A percentile compares a stretch with the other conserved stretches of the same genome.
These are phyloP conservation scores for Pouteria glomerata DNA, from an alignment of 148 eudicot genomes.

Conservation along the genomic window DNA sequence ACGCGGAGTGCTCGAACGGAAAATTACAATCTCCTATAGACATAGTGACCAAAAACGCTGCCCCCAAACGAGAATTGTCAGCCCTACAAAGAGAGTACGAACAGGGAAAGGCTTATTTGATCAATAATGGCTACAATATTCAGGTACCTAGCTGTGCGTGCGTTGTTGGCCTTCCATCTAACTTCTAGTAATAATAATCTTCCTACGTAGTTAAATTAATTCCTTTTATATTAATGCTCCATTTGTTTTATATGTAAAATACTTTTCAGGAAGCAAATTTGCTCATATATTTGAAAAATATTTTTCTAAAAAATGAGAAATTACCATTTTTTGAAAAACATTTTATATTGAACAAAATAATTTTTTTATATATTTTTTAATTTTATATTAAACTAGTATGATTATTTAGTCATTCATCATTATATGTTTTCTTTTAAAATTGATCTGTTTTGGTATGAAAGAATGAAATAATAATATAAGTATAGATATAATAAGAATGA, in stretches of 20 bases:
- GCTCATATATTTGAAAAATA: too few relatives aligned
- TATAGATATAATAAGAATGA: too few relatives aligned
- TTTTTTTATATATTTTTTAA: too few relatives aligned
- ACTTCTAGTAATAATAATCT: neutral
- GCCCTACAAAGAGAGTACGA: conserved; percentile 39
- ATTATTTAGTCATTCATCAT: too few relatives aligned
- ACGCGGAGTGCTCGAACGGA: conserved; percentile 41
- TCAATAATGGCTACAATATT: conserved; percentile 42
- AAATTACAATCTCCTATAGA: conserved; percentile 73
- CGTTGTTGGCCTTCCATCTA: neutral
- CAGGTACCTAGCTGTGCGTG: conserved; percentile 32
- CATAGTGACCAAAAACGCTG: conserved; percentile 30
- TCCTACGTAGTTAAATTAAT: neutral
- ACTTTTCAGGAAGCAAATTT: too few relatives aligned
- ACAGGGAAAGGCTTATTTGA: conserved; percentile 42
- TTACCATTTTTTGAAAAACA: too few relatives aligned
- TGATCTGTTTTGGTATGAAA: too few relatives aligned
- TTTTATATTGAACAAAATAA: too few relatives aligned
- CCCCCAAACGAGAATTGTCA: conserved; percentile 25
- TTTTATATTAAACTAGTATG: too few relatives aligned
- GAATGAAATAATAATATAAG: too few relatives aligned
- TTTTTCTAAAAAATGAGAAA: too few relatives aligned
- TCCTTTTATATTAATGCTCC: neutral
- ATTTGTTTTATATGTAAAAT: neutral
- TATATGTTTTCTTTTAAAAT: too few relatives aligned